Conservation (phyloP, 306 rosid species). For the Sphenostylis stenocarpa region DNA sequence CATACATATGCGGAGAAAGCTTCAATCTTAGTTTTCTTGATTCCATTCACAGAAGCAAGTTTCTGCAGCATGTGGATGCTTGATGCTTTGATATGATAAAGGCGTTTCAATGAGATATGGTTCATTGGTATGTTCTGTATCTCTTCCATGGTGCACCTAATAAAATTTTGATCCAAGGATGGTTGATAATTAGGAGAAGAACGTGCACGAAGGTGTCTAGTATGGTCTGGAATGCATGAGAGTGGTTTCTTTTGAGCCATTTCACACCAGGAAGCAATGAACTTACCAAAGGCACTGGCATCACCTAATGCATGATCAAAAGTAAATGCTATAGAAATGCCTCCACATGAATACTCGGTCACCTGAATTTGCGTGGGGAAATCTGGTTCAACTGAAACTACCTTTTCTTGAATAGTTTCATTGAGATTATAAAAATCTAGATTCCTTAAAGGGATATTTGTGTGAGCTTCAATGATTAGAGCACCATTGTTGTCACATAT, state of each 20-base stretch:
- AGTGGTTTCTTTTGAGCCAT: slow-evolving; percentile 53
- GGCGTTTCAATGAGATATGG: slow-evolving; percentile 52
- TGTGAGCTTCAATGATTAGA: slow-evolving; percentile 58
- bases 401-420: slow-evolving; percentile 47
- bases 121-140: slow-evolving; percentile 60
- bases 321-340: slow-evolving; percentile 71
- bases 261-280: slow-evolving; percentile 72
- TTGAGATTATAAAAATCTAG: slow-evolving; percentile 68
- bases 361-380: slow-evolving; percentile 69
- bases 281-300: slow-evolving; percentile 75
- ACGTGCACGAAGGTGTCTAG: slow-evolving; percentile 58
- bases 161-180: slow-evolving; percentile 60
- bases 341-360: slow-evolving; percentile 65
- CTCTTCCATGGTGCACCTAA: slow-evolving; percentile 72
- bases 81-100: slow-evolving; percentile 58
- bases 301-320: slow-evolving; percentile 94
- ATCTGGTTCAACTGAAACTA: slow-evolving; percentile 51
- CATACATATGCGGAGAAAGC: slow-evolving; percentile 85
- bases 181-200: slow-evolving; percentile 64
- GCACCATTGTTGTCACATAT: slow-evolving; percentile 71
- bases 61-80: slow-evolving; percentile 60
- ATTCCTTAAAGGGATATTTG: slow-evolving; percentile 40
- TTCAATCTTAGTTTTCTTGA: slow-evolving; percentile 69
- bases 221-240: slow-evolving; percentile 58
- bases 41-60: slow-evolving; percentile 51